Conservation (phyloP, 2,329 filamentous ascomycete species). For the Talaromyces piceae region DNA sequence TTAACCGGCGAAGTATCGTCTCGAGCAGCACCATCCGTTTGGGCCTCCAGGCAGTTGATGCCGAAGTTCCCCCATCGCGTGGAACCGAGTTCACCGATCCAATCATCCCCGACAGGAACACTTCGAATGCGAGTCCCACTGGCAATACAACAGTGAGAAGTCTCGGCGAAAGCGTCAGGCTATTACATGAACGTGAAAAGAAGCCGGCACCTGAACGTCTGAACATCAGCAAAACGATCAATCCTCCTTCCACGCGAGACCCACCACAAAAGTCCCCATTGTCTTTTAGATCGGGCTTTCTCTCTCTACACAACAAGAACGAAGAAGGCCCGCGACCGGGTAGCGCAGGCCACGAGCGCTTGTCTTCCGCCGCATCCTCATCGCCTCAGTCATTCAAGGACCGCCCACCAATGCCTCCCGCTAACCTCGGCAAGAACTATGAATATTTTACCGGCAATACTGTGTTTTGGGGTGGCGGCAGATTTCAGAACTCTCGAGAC, state of each 20-base stretch:
- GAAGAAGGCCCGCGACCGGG: constrained; percentile 45
- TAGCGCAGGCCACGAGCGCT: constrained; percentile 65
- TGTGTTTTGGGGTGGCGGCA: constrained; percentile 76
- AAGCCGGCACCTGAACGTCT: constrained; percentile 37
- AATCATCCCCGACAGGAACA: constrained; percentile 61
- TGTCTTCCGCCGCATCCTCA: constrained; percentile 74
- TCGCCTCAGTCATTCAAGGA: constrained; percentile 58
- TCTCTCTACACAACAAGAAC: constrained; percentile 51
- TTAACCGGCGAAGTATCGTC: constrained; percentile 53
- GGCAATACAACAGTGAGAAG: constrained; percentile 53
- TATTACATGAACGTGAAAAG: constrained; percentile 54
- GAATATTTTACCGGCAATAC: constrained; percentile 94
- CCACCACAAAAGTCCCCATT: constrained; percentile 63
- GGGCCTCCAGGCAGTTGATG: constrained; percentile 30
- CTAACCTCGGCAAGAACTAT: constrained; percentile 62
- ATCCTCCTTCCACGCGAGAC: constrained; percentile 45
- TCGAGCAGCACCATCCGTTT: constrained; percentile 44
- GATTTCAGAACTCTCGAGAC: constrained; percentile 80
- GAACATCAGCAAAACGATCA: constrained; percentile 55
- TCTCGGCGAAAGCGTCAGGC: constrained; percentile 69
- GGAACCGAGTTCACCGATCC: constrained; percentile 75
- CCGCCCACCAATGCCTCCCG: constrained; percentile 21
- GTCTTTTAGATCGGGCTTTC: constrained; percentile 72
- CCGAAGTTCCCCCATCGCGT: constrained; percentile 60
- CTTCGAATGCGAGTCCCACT: constrained; percentile 67